phyloP scores from a whole-genome alignment of 2,329 filamentous ascomycete species.

The Penicillium sp. region DNA sequence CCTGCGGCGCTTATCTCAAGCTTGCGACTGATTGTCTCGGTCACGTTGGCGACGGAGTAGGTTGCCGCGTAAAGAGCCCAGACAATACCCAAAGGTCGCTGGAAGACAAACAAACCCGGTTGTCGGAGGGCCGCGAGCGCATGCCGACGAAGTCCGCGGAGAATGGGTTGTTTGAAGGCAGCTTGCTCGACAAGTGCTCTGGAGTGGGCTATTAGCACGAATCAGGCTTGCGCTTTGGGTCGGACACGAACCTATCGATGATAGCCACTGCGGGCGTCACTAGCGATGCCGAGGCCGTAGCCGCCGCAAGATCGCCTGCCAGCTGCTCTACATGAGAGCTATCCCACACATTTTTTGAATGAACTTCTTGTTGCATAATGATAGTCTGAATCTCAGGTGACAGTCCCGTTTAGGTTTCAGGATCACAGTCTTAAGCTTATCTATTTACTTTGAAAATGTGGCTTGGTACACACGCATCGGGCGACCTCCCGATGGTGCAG shows the following conservation, averaged over 20 bases:
- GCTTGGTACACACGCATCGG: conserved; percentile 1
- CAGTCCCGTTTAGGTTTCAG: neutral
- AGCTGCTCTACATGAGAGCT: conserved; percentile 13
- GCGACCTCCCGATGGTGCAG: conserved; percentile 5
- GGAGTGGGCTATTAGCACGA: neutral
- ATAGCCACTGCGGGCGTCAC: conserved; percentile 29
- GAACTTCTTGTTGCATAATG: conserved; percentile 15
- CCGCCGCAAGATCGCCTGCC: conserved; percentile 27
- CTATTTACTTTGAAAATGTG: neutral
- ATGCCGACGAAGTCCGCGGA: conserved; percentile 24
- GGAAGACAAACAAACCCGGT: conserved; percentile 32
- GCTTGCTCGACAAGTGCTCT: conserved; percentile 30
- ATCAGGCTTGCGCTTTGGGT: neutral
- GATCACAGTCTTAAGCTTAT: conserved; percentile 1
- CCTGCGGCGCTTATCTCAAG: conserved; percentile 52
- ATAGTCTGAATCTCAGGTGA: neutral
- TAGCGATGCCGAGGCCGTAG: conserved; percentile 25
- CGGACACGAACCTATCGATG: conserved; percentile 27
- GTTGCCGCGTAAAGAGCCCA: conserved; percentile 72
- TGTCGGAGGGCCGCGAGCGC: conserved; percentile 20
- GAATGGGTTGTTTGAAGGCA: conserved; percentile 22
- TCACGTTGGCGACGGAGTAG: conserved; percentile 77
- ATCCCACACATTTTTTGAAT: conserved; percentile 9
- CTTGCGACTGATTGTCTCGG: conserved; percentile 71
- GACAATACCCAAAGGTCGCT: conserved; percentile 40